Evolutionary conservation across 192 early-diverging fungal genomes (phyloP), one percentile per base, ranked within the genome.

Genomic region (Dissophora globulifera): DNA sequence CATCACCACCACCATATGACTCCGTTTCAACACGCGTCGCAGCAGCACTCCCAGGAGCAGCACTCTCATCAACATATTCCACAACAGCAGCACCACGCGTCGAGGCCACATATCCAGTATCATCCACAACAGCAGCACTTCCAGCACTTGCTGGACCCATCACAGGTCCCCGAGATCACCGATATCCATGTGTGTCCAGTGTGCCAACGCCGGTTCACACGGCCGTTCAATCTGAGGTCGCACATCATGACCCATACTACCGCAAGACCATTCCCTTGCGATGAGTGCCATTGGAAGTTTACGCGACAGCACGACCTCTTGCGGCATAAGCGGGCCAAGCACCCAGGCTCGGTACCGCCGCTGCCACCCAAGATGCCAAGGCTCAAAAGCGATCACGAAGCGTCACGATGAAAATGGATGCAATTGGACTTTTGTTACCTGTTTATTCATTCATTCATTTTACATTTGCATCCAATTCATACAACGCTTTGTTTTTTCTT

Each of bases 241-340:
- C 92, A 93, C 69, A 83, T 88, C 25, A 81, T 89, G 53, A 92
- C 91, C 3, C 92, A 93, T 63, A 89, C 90, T 23, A 81, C 86
- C 1, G 88, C 91, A 62, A 84, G 91, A 22, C 92, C 92, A n/a
- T 92, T 85, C 63, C 78, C 83, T 58, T 95, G 92, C 54, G 78
- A 81, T n/a, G 83, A 86, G 63, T 98, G 96, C 68, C 79, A 88
- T 8, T 85, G 88, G 56, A 82, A 85, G 17, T 98, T 98, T 80
- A 89, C 94, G 19, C 83, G 96, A 20, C 70, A 75, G 27, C 70
- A 75, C 29, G 70, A 75, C 26, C 50, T 75, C 11, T 25, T 75
- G 40, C 46, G 70, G 2, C 70, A 75, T 27, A 75, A 75, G 41
- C 62, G 70, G 1, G 70, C 70, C 17, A 75, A 75, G 33, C 70